phyloP scores from a whole-genome alignment of 345 rosid genomes.

The Dimocarpus longan region DNA sequence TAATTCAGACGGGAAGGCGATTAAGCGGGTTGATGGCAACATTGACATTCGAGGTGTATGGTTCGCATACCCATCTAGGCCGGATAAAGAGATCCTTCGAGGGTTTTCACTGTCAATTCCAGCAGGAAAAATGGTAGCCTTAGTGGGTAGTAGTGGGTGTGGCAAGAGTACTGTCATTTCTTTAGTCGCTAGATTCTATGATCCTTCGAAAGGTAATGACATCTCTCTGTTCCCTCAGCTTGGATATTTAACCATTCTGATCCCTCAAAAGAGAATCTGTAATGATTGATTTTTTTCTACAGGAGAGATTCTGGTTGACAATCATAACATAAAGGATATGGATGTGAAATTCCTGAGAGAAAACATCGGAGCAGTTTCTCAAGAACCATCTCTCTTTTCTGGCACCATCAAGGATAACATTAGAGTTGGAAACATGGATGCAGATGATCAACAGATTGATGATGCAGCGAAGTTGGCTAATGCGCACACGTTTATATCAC shows the following conservation, averaged over 20 bases:
- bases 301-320: constrained; percentile 57
- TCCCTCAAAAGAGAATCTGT: constrained; percentile 37
- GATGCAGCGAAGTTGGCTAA: constrained; percentile 58
- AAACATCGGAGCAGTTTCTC: constrained; percentile 58
- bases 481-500: constrained; percentile 54
- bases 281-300: constrained; percentile 7
- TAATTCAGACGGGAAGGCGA: constrained; percentile 27
- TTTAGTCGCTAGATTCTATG: constrained; percentile 62
- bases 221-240: neutral
- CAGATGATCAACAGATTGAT: constrained; percentile 44
- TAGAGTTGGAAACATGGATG: constrained; percentile 59
- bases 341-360: constrained; percentile 52
- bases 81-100: constrained; percentile 44
- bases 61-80: constrained; percentile 65
- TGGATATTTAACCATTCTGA: constrained; percentile 19
- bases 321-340: constrained; percentile 53
- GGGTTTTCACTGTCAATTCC: constrained; percentile 63
- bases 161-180: constrained; percentile 68
- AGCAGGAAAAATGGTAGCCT: constrained; percentile 56
- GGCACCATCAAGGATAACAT: constrained; percentile 66
- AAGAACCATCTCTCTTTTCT: constrained; percentile 63
- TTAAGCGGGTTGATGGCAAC: constrained; percentile 43
- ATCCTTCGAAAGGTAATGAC: constrained; percentile 49
- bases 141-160: constrained; percentile 68
- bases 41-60: constrained; percentile 41